Evolutionary conservation across 495 filamentous ascomycete genomes (phyloP), one percentile per base, ranked within the genome.

Genomic region (Barbatosphaeria neglecta): DNA sequence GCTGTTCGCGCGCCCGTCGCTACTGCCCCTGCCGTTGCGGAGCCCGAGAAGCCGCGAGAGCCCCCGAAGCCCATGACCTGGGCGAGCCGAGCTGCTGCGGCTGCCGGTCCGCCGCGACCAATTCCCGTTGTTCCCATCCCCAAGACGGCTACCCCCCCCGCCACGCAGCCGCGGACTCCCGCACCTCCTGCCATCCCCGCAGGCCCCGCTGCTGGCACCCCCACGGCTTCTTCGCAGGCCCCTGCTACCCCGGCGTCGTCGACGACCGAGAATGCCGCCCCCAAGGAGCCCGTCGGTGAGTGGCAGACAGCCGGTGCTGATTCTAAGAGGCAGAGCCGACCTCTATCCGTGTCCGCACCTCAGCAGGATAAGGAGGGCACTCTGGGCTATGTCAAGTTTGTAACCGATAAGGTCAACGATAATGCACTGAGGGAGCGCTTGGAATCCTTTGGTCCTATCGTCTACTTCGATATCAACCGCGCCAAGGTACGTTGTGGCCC

Each of bases 381-480:
- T 37, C 70, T 84, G 49, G 93, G 79, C 15, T 97, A 95, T 59
- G 83, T 97, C 59, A 94, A 92, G 74, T 93, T 89, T 53, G 90
- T 97, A 24, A 87, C 82, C 31, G 86, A 92, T 2, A 86, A 86
- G 67, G 79, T 98, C 17, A 72, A 83, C 50, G 68, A 75, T 4
- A 77, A 78, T 31, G 74, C 82, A 28, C 70, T 98, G 37, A 77
- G 69, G 59, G 69, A 72, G 19, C 73, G 74, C 28, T 61, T 98
- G 33, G 64, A 69, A 41, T 76, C 78, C 46, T 88, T 80, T 61
- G 93, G 90, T 49, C 82, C 86, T 64, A 58, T 97, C 35, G 76
- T 75, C 44, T 87, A 89, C 63, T 86, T 93, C 51, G 93, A 97
- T 56, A 82, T 98, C 62, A 90, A 78, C 66, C 86, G 87, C 44